Percentiles rank a stretch among this genome's conserved stretches.
Conservation (phyloP, 2,329 filamentous ascomycete species). For the Pseudodiploospora longispora region DNA sequence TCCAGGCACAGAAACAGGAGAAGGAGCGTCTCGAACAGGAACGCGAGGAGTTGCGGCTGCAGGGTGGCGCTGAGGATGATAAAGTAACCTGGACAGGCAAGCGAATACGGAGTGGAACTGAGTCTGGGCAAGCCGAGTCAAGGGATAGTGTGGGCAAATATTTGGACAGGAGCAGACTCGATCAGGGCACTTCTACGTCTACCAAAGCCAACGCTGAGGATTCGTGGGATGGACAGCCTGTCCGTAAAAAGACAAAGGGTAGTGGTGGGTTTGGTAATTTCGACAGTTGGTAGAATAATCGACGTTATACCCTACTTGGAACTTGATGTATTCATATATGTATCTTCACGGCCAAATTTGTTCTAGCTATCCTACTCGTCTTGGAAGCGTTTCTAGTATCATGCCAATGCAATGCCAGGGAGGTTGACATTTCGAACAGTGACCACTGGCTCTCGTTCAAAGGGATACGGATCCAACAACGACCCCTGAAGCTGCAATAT, state of each 20-base stretch:
- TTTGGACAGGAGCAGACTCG: slow-evolving; percentile 50
- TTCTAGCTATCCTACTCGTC: no score
- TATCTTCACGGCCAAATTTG: no score
- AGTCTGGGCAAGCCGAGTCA: slow-evolving; percentile 36
- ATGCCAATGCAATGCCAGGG: no score
- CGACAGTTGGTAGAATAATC: slow-evolving; percentile 64
- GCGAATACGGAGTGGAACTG: slow-evolving; percentile 63
- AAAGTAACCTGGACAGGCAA: slow-evolving; percentile 95
- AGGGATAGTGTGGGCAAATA: slow-evolving; percentile 67
- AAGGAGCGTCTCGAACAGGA: slow-evolving; percentile 50
- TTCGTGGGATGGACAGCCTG: slow-evolving; percentile 56
- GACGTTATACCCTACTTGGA: no score
- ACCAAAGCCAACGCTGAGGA: slow-evolving; percentile 56
- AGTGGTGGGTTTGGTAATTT: slow-evolving; percentile 89
- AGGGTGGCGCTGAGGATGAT: slow-evolving; percentile 77
- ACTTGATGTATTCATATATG: no score
- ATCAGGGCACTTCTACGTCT: slow-evolving; percentile 40
- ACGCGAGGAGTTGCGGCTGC: slow-evolving; percentile 52
- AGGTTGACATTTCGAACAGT: no score
- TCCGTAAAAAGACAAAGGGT: slow-evolving; percentile 69
- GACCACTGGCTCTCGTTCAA: no score
- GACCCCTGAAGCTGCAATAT: no score
- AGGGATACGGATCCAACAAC: no score
- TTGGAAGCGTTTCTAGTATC: no score
- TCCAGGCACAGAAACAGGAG: slow-evolving; percentile 64